Percentiles rank a stretch among this genome's conserved stretches.
These are phyloP conservation scores for Pseudotsuga menziesii DNA, from an alignment of 75 land plant species.

Conservation along the genomic window DNA sequence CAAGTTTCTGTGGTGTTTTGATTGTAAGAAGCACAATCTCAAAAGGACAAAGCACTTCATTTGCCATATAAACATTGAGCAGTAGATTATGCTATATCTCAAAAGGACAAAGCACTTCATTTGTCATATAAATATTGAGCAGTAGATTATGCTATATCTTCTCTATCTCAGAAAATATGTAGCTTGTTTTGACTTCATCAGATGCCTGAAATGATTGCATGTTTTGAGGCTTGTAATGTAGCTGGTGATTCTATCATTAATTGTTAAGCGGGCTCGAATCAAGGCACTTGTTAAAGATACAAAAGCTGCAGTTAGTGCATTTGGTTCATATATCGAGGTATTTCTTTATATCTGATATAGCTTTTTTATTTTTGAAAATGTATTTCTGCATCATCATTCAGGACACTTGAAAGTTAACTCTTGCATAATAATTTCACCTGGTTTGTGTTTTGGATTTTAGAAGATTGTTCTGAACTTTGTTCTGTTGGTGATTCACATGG, in stretches of 20 bases:
- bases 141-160: not conserved
- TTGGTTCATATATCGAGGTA: conserved; percentile 98
- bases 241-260: conserved; percentile 85
- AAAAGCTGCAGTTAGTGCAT: conserved; percentile 68
- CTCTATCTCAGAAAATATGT: not conserved
- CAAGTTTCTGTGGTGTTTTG: not conserved
- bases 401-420: not conserved
- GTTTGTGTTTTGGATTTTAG: not conserved
- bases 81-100: not conserved
- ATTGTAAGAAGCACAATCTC: conserved; percentile 3
- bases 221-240: conserved; percentile 20
- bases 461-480: not conserved
- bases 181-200: not conserved
- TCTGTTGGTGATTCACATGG: conserved; percentile 6
- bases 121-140: not conserved
- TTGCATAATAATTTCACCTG: not conserved
- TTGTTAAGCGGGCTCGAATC: conserved; percentile 70
- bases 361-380: no score
- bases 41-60: not conserved
- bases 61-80: not conserved
- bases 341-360: not conserved
- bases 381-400: not conserved
- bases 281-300: conserved; percentile 89
- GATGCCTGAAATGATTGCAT: not conserved
- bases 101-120: not conserved